Percentiles rank a stretch among this genome's conserved stretches.
phyloP scores from a whole-genome alignment of 176 grass and related monocot species.

The Bothriochloa decipiens region DNA sequence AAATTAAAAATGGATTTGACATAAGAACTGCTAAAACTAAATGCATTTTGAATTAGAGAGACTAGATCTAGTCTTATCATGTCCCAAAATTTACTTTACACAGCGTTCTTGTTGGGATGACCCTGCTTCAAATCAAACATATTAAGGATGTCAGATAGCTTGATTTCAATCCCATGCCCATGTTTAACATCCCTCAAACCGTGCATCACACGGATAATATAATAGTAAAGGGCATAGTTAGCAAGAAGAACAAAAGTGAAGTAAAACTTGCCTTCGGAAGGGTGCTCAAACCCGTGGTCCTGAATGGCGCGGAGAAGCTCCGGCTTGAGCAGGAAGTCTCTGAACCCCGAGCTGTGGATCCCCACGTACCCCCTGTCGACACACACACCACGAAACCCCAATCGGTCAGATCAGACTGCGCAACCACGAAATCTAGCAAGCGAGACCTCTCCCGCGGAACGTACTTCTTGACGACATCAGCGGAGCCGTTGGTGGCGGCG shows the following conservation, averaged over 20 bases:
- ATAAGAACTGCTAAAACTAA: not conserved
- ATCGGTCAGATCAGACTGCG: not conserved
- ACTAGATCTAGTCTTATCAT: not conserved
- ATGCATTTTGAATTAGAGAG: not conserved
- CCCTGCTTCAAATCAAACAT: not conserved
- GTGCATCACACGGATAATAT: not conserved
- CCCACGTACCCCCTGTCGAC: conserved; percentile 86
- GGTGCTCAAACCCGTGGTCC: conserved; percentile 97
- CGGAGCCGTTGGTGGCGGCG: conserved; percentile 63
- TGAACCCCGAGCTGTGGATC: conserved; percentile 98
- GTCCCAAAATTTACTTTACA: not conserved
- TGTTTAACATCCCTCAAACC: not conserved
- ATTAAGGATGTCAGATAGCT: not conserved
- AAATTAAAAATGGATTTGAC: not conserved
- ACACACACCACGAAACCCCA: not conserved
- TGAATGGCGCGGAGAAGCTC: conserved; percentile 94
- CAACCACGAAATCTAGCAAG: not conserved
- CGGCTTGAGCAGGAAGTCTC: conserved; percentile 97
- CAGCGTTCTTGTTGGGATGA: not conserved
- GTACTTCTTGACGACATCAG: conserved; percentile 80
- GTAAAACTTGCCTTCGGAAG: conserved; percentile 84
- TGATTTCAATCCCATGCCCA: not conserved
- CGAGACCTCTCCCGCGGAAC: not conserved
- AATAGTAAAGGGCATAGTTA: no score
- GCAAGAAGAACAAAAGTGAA: not conserved